A percentile compares a stretch with the other conserved stretches of the same genome.
Evolutionary conservation across 805 yeast species (phyloP).

Genomic region (Candida xiaguanensis): DNA sequence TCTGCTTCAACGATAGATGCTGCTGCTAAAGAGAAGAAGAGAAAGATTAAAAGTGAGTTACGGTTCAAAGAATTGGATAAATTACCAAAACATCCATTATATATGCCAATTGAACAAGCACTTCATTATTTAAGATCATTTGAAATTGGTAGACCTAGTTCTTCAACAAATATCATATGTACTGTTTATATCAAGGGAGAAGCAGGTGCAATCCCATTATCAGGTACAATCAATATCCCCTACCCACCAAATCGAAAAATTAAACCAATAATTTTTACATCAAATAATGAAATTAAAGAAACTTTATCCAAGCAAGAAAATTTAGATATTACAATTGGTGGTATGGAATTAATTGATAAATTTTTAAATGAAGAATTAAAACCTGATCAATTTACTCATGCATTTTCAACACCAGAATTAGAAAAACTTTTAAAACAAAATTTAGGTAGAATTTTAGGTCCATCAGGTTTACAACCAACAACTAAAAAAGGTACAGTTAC

Average conservation of each 20-base stretch:
- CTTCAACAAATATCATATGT: constrained; percentile 63
- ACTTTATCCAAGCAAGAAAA: constrained; percentile 44
- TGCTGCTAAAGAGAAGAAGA: constrained; percentile 13
- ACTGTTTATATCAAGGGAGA: constrained; percentile 65
- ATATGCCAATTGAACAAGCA: constrained; percentile 70
- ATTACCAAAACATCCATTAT: constrained; percentile 52
- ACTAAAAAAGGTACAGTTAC: constrained; percentile 80
- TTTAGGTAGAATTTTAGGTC: constrained; percentile 81
- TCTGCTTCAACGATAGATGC: background rate
- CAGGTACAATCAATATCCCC: constrained; percentile 71
- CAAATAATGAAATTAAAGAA: constrained; percentile 47
- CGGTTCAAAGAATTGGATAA: constrained; percentile 30
- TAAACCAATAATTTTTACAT: constrained; percentile 65
- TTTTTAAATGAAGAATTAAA: constrained; percentile 53
- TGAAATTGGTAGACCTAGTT: constrained; percentile 79
- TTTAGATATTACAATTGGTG: constrained; percentile 71
- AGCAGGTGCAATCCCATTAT: constrained; percentile 71
- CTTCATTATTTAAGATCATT: constrained; percentile 79
- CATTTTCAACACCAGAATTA: constrained; percentile 84
- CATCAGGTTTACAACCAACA: constrained; percentile 84
- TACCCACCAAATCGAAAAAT: constrained; percentile 60
- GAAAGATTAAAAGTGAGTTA: constrained; percentile 10
- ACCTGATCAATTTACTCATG: constrained; percentile 58
- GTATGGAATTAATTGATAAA: constrained; percentile 60
- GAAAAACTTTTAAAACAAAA: constrained; percentile 51